Base-by-base conservation (phyloP, 441 rosid genomes). In the Iberis amara region DNA sequence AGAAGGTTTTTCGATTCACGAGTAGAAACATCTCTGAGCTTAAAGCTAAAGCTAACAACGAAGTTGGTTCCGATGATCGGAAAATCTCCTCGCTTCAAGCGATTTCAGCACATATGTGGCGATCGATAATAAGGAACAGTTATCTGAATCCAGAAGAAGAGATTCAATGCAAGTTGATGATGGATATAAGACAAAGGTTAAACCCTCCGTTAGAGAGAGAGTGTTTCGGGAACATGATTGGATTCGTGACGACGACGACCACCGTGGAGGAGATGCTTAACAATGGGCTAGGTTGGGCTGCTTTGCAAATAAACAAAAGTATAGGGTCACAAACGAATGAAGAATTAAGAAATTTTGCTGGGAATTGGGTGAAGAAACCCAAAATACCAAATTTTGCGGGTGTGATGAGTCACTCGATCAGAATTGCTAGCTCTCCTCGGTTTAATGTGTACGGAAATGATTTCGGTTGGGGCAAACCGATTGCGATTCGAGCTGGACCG, bases 81-180 rank as follows among this genome's bases (percentile, higher is more conserved):
- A 59, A 39, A 11, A 73, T 79, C 42, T 76, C 78, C 4, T 73
- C 81, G 36, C 58, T 82, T 5, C 84, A 76, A 57, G 70, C 82
- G 23, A 14, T 81, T 2, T 28, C 74, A 2, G 68, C 74, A 2
- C 73, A 72, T 62, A 21, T 78, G 15, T 81, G 82, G 83, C 11
- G 53, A 32, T 52, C 66, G 7, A 36, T 59, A 1, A 11, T 53
- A 10, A 62, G 47, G 61, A 53, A 40, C 47, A 61, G 58, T 45
- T 57, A 41, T 9, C n/a, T 70, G 18, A 53, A 36, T 10, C 44
- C 48, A 0, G 51, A 55, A 14, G 50, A 62, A 37, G 58, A 28
- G 47, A 26, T 59, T 3, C 8, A 5, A 1, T 73, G 47, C 24
- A 21, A 10, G 26, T 7, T 72, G 8, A 0, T 48, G 18, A 52